Evolutionary conservation across 148 eudicot species (phyloP), one percentile per base, ranked within the genome.

Genomic region (Diospyros kaki): DNA sequence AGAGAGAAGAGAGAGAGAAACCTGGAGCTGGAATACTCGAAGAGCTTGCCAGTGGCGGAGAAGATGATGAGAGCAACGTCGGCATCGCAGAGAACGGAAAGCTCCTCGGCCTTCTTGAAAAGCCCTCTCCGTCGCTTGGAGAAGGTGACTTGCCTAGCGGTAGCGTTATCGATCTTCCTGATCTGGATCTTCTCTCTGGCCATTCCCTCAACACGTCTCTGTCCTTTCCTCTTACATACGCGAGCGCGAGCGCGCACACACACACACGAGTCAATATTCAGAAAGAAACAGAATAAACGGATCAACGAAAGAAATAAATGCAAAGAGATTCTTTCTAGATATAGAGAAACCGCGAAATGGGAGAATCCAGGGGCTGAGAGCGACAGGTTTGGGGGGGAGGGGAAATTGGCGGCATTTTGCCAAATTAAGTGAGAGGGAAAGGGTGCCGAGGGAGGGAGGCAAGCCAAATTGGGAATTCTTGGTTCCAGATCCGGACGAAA

Each of bases 121-220:
- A 94, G 83, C 51, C 98, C 98, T 87, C 97, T 92, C 83, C 98
- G 80, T 74, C 98, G 87, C 79, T 94, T 94, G 4, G 98, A 92
- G 75, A 94, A 94, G 9, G 98, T 94, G 62, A 94, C 98, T 75
- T 92, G 97, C 66, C 98, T 85, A 1, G 98, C 97, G 0, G 97
- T 89, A 3, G 89, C 88, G 84, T 94, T 94, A 60, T 87, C 90
- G 46, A 94, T 94, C 85, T 87, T 94, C 87, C 83, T 92, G 75
- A 94, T 92, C 89, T 90, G 86, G 53, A 94, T 89, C 82, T 86
- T 94, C 76, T 94, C 97, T 68, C 90, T 87, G 39, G 83, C 97
- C 98, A 94, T 94, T 66, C 60, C 60, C 58, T 63, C 4, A 6
- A 4, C 52, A 4, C 2, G 28, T 28, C 28, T 28, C 28, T 28